Conservation (phyloP, 306 rosid species). For the Inga laurina region DNA sequence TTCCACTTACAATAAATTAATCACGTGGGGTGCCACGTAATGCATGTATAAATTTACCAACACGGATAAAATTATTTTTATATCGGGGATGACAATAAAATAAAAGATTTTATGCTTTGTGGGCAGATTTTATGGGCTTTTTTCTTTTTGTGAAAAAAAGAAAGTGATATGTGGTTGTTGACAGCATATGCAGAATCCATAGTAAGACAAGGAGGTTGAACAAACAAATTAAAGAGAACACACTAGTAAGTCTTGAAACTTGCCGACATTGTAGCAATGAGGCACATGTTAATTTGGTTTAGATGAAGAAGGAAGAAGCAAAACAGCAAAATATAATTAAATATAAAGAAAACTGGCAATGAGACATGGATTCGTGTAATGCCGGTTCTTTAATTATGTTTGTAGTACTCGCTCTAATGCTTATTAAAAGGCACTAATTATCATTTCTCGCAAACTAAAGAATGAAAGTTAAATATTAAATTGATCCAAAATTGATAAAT, state of each 20-base stretch:
- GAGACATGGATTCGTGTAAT: background rate
- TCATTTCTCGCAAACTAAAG: accelerated
- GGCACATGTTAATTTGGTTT: constrained; percentile 37
- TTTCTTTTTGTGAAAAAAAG: background rate
- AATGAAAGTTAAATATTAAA: too few species aligned
- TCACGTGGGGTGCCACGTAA: background rate
- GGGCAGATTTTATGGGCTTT: constrained; percentile 33
- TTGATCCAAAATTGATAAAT: too few species aligned
- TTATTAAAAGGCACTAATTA: too few species aligned
- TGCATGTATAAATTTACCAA: background rate
- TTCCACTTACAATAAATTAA: background rate
- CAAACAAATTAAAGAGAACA: background rate
- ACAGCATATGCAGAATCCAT: constrained; percentile 26
- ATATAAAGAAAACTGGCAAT: background rate
- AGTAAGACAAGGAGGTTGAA: constrained; percentile 29
- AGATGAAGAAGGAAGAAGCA: background rate
- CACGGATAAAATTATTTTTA: background rate
- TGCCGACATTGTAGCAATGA: constrained; percentile 38
- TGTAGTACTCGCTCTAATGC: too few species aligned
- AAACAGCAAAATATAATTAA: background rate
- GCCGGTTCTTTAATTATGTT: background rate
- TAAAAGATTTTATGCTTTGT: constrained; percentile 39
- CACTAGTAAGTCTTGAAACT: background rate
- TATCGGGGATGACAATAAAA: constrained; percentile 23
- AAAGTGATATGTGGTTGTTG: constrained; percentile 19